Conservation (phyloP, 2,329 filamentous ascomycete genomes). For the Reticulascus tulasneorum region DNA sequence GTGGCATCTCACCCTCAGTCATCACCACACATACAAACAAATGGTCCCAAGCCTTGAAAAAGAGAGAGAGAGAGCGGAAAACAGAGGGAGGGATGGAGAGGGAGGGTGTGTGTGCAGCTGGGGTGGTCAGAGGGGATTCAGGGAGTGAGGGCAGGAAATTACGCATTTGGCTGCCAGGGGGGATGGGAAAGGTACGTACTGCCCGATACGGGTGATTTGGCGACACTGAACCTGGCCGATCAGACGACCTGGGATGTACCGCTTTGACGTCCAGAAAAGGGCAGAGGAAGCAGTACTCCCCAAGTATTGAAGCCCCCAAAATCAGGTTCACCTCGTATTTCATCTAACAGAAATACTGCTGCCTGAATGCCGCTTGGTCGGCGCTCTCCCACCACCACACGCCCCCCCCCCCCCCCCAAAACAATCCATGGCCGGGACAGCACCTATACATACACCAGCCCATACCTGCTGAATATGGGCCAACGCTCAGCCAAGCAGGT, state of each 20-base stretch:
- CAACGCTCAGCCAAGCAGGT: too few species aligned
- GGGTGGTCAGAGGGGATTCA: constrained; percentile 7
- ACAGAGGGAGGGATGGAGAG: constrained; percentile 10
- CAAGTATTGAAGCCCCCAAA: not conserved
- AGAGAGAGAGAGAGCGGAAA: constrained; percentile 10
- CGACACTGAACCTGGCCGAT: constrained; percentile 5
- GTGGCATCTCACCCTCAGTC: too few species aligned
- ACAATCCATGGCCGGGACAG: too few species aligned
- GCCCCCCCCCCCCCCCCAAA: too few species aligned
- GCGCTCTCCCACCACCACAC: too few species aligned
- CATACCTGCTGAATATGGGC: too few species aligned
- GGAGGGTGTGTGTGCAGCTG: not conserved
- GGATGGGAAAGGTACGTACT: constrained; percentile 4
- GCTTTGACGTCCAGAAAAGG: accelerated
- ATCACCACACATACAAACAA: too few species aligned
- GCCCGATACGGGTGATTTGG: constrained; percentile 2
- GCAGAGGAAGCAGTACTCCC: not conserved
- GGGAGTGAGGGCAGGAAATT: too few species aligned
- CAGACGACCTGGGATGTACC: constrained; percentile 5
- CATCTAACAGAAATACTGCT: constrained; percentile 10
- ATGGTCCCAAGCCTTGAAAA: too few species aligned
- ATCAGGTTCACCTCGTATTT: constrained; percentile 12
- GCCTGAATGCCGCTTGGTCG: too few species aligned
- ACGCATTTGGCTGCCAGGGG: constrained; percentile 1
- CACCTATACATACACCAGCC: too few species aligned